Base-by-base conservation (phyloP, 108 stramenopile genomes). In the Nitzschia palea region DNA sequence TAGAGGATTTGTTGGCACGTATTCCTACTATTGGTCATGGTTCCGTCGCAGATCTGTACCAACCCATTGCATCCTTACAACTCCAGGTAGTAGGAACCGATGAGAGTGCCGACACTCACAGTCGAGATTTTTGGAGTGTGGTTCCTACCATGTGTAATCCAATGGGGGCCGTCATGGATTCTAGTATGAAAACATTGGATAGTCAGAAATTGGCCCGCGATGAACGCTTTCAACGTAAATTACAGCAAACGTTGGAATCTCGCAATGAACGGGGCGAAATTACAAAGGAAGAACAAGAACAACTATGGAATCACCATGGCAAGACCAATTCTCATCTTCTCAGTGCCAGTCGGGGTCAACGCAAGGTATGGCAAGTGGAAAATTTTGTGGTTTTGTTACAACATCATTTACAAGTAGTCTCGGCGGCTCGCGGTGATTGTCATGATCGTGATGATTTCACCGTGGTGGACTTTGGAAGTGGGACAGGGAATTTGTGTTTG, bases 351-450 rank as follows among this genome's bases (percentile, higher is more conserved):
- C 73, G 73, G 31, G 71, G 71, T 18, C 62, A 73, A 65, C 62
- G 71, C 18, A 73, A 73, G 52, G 62, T 63, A n/a, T 73, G 63
- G 71, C 71, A 73, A 31, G 61, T 73, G 3, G 71, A 73, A 57
- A 73, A 73, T 30, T 73, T 73, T 65, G 71, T 62, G 0, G 29
- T 42, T 0, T 28, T 73, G 32, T 48, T 73, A 15, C 23, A 44
- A 31, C 52, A 57, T 14, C 12, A 33, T 4, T 40, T 73, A n/a
- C 5, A 59, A 22, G n/a, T n/a, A n/a, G n/a, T n/a, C n/a, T n/a
- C n/a, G 23, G n/a, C 50, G 50, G 23, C 15, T 0, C 32, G 14
- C 32, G 37, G 4, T 37, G 40, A 29, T n/a, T n/a, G n/a, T n/a
- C n/a, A n/a, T n/a, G n/a, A n/a, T n/a, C 4, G 42, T 9, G 52